A percentile compares a stretch with the other conserved stretches of the same genome.
Evolutionary conservation across 495 filamentous ascomycete genomes (phyloP).

Genomic region (Jackrogersella multiformis): DNA sequence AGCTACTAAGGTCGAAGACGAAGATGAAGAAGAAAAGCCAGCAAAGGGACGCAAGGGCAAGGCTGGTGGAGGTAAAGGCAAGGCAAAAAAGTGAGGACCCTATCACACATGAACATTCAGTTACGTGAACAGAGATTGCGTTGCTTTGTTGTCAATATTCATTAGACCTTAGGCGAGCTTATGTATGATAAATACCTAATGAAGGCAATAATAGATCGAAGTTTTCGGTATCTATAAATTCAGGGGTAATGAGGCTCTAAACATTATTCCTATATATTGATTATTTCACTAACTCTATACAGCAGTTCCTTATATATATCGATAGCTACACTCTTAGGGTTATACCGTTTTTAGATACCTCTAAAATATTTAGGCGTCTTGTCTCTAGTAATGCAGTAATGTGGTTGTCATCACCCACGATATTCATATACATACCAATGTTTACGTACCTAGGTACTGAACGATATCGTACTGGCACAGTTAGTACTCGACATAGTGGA

Average conservation of each 20-base stretch:
- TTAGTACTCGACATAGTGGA: too few relatives aligned
- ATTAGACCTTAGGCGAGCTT: slow-evolving; percentile 2
- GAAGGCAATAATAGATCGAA: slow-evolving; percentile 8
- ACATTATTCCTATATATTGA: not conserved
- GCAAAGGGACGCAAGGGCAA: slow-evolving; percentile 61
- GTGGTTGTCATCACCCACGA: not conserved
- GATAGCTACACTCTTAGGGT: too few relatives aligned
- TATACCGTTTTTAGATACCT: not conserved
- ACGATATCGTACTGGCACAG: too few relatives aligned
- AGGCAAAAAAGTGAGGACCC: slow-evolving; percentile 48
- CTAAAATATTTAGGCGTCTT: not conserved
- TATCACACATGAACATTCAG: not conserved
- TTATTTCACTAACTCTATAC: not conserved
- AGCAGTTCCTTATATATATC: not conserved
- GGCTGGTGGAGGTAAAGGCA: slow-evolving; percentile 50
- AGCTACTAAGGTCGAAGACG: slow-evolving; percentile 60
- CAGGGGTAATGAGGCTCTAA: slow-evolving; percentile 7
- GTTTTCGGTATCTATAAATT: slow-evolving; percentile 1
- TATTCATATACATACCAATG: too few relatives aligned
- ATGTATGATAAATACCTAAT: slow-evolving; percentile 1
- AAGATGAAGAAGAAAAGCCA: slow-evolving; percentile 60
- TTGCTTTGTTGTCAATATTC: slow-evolving; percentile 23
- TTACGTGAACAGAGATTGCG: not conserved
- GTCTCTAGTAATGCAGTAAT: not conserved
- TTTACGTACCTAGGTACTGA: too few relatives aligned